These are phyloP conservation scores for Vitis cinerea DNA, from an alignment of 164 flowering plant genomes.

Conservation along the genomic window DNA sequence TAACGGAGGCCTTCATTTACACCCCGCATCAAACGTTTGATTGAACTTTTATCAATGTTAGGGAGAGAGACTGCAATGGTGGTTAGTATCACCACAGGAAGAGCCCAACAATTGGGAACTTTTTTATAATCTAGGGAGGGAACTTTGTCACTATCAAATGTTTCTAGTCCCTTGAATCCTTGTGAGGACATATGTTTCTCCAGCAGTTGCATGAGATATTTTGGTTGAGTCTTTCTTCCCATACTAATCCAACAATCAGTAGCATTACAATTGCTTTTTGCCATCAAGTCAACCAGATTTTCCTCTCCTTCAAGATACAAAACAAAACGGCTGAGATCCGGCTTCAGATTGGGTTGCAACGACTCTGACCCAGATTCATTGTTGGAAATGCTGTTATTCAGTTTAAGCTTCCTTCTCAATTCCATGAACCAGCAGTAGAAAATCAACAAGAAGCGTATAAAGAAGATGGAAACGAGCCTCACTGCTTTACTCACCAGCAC, in stretches of 20 bases:
- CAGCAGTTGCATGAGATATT: conserved; percentile 40
- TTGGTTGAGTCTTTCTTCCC: conserved; percentile 45
- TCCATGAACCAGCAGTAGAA: conserved; percentile 14
- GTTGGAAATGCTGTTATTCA: conserved; percentile 14
- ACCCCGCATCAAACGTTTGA: conserved; percentile 22
- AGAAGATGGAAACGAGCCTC: conserved; percentile 29
- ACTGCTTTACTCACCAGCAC: conserved; percentile 45
- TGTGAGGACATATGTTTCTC: conserved; percentile 24
- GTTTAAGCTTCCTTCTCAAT: conserved; percentile 10
- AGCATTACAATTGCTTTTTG: conserved; percentile 30
- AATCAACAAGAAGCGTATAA: conserved; percentile 20
- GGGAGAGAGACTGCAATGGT: conserved; percentile 61
- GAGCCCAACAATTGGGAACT: conserved; percentile 66
- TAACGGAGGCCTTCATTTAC: conserved; percentile 48
- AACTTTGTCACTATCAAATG: conserved; percentile 47
- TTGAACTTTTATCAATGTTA: conserved; percentile 10
- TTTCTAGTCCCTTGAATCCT: conserved; percentile 42
- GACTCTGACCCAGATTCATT: conserved; percentile 27
- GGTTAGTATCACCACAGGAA: conserved; percentile 64
- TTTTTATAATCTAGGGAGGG: conserved; percentile 37
- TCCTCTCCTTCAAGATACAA: conserved; percentile 67
- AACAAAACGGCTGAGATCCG: conserved; percentile 39
- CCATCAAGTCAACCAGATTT: conserved; percentile 39
- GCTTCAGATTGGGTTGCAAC: conserved; percentile 5
- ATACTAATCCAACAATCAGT: conserved; percentile 32